Conservation (phyloP, 805 yeast species). For the Dipodascus albidus region DNA sequence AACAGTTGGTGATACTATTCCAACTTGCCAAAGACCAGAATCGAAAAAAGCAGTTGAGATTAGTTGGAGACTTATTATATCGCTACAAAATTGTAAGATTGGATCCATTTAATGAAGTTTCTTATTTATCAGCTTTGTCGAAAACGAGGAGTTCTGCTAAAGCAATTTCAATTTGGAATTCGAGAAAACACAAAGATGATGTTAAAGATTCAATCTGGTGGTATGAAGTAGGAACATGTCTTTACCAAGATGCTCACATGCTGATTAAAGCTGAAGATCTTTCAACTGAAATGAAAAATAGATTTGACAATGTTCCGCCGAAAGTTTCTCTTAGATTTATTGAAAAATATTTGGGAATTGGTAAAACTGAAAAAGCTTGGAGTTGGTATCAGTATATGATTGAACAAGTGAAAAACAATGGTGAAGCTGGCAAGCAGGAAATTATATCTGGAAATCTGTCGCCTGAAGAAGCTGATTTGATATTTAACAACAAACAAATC, state of each 20-base stretch:
- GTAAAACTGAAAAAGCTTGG: conserved; percentile 5
- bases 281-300: conserved; percentile 9
- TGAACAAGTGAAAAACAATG: conserved; percentile 1
- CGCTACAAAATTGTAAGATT: conserved; percentile 11
- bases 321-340: conserved; percentile 12
- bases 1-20: conserved; percentile 11
- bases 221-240: conserved; percentile 14
- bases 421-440: conserved; percentile 1
- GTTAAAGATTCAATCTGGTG: conserved; percentile 12
- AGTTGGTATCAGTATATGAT: conserved; percentile 9
- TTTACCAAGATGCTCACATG: conserved; percentile 10
- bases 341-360: conserved; percentile 5
- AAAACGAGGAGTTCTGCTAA: conserved; percentile 7
- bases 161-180: conserved; percentile 14
- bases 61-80: conserved; percentile 16
- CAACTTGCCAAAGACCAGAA: conserved; percentile 14
- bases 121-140: conserved; percentile 13
- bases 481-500: conserved; percentile 6
- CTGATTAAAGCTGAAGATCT: conserved; percentile 11
- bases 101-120: conserved; percentile 17
- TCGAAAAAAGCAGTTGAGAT: conserved; percentile 8
- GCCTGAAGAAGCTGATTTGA: conserved; percentile 8
- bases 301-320: conserved; percentile 13
- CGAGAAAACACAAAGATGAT: conserved; percentile 11
- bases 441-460: conserved; percentile 2